Evolutionary conservation across 2,329 filamentous ascomycete genomes (phyloP).

Genomic region (Alternaria sp.): DNA sequence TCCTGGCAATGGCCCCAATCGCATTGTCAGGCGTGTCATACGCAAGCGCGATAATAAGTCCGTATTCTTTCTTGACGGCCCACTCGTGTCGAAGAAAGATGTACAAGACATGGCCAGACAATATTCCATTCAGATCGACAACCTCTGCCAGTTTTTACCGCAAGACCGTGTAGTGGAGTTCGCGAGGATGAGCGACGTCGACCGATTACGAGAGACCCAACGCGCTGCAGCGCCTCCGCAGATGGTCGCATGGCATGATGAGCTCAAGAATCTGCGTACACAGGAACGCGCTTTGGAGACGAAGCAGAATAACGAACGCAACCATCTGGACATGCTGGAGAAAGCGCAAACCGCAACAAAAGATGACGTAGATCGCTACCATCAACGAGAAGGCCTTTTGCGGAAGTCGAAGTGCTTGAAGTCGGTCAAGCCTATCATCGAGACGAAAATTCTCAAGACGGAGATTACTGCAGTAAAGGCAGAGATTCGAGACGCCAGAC

Average conservation of each 20-base stretch:
- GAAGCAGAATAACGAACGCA: constrained; percentile 64
- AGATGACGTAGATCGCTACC: constrained; percentile 81
- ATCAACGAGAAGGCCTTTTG: constrained; percentile 73
- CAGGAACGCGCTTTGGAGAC: constrained; percentile 70
- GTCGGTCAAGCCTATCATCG: constrained; percentile 68
- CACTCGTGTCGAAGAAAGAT: constrained; percentile 63
- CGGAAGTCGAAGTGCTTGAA: constrained; percentile 69
- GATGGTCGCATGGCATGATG: constrained; percentile 78
- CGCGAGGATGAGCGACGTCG: constrained; percentile 78
- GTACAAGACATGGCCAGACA: constrained; percentile 71
- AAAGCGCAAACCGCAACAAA: constrained; percentile 75
- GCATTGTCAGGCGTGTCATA: constrained; percentile 77
- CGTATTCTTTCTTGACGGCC: constrained; percentile 78
- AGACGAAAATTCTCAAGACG: constrained; percentile 64
- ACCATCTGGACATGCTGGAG: constrained; percentile 71
- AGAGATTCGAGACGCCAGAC: constrained; percentile 60
- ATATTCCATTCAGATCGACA: constrained; percentile 94
- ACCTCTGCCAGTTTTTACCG: constrained; percentile 94
- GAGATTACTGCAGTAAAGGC: constrained; percentile 61
- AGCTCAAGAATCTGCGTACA: constrained; percentile 73
- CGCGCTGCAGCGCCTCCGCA: constrained; percentile 83
- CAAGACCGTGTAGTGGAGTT: constrained; percentile 97
- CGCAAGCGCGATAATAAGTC: constrained; percentile 81
- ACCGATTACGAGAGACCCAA: constrained; percentile 84
- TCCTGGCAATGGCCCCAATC: constrained; percentile 65